These are phyloP conservation scores for Polyporus tsugae DNA, from an alignment of 1,284 basidiomycete species.

Conservation along the genomic window DNA sequence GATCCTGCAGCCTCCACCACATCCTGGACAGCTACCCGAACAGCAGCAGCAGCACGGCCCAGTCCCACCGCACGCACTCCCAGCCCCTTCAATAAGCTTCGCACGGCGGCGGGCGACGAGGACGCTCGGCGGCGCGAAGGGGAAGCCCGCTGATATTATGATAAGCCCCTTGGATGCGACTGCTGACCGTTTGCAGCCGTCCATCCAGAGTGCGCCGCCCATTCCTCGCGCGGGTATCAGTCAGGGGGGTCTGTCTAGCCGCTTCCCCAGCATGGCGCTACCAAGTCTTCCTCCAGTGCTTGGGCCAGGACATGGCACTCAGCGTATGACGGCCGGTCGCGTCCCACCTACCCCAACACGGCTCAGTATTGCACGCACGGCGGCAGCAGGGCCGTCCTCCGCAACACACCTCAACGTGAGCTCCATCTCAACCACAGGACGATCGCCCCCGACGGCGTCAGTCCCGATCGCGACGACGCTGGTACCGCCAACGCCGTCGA, in stretches of 20 bases:
- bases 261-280: constrained; percentile 63
- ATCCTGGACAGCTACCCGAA: constrained; percentile 21
- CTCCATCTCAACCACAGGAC: constrained; percentile 42
- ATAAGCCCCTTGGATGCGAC: constrained; percentile 72
- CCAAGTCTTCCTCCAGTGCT: constrained; percentile 69
- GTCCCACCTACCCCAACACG: constrained; percentile 80
- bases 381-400: constrained; percentile 8
- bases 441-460: constrained; percentile 60
- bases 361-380: constrained; percentile 56
- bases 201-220: constrained; percentile 78
- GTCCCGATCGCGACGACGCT: constrained; percentile 68
- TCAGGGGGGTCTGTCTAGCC: constrained; percentile 39
- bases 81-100: constrained; percentile 78
- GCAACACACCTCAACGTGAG: constrained; percentile 33
- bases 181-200: constrained; percentile 63
- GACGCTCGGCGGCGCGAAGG: constrained; percentile 62
- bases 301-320: constrained; percentile 50
- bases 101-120: constrained; percentile 69
- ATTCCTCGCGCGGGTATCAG: constrained; percentile 58
- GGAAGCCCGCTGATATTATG: constrained; percentile 79
- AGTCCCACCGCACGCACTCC: constrained; percentile 48
- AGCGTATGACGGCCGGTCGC: constrained; percentile 55
- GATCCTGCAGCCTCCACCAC: constrained; percentile 29
- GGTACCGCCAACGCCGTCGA: constrained; percentile 72
- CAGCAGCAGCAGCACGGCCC: constrained; percentile 18